phyloP scores from a whole-genome alignment of 257 asterid genomes.

The Jasminum sambac region DNA sequence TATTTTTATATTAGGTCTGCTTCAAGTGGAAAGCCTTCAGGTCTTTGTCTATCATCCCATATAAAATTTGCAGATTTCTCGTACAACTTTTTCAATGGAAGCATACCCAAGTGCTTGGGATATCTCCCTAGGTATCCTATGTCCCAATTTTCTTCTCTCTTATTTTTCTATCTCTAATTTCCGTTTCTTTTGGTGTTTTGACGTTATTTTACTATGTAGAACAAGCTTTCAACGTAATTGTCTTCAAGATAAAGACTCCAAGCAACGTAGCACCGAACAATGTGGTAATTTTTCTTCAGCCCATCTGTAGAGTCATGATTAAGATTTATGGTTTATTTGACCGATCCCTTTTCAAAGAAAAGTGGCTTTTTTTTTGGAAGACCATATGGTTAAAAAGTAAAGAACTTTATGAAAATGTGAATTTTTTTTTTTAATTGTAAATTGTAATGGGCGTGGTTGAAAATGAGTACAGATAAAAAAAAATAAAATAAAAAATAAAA shows the following conservation, averaged over 20 bases:
- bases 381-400: too few species aligned
- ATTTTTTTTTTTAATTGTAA: too few species aligned
- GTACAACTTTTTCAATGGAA: slow-evolving; percentile 72
- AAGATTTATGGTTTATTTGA: background rate
- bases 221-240: slow-evolving; percentile 59
- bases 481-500: too few species aligned
- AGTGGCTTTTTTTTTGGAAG: too few species aligned
- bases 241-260: slow-evolving; percentile 51
- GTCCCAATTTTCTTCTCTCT: slow-evolving; percentile 11
- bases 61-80: slow-evolving; percentile 79
- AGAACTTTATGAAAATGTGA: too few species aligned
- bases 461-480: too few species aligned
- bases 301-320: background rate
- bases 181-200: slow-evolving; percentile 1
- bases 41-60: slow-evolving; percentile 66
- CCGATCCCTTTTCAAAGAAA: too few species aligned
- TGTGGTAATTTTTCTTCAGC: slow-evolving; percentile 42
- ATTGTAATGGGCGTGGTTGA: too few species aligned
- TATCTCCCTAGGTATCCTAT: slow-evolving; percentile 62
- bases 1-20: slow-evolving; percentile 46
- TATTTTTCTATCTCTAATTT: slow-evolving; percentile 10
- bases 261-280: slow-evolving; percentile 50
- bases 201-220: slow-evolving; percentile 30
- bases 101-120: slow-evolving; percentile 74
- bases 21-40: slow-evolving; percentile 47